A percentile compares a stretch with the other conserved stretches of the same genome.
These are phyloP conservation scores for Saccharomycopsis schoenii DNA, from an alignment of 805 yeast genomes.

Conservation along the genomic window DNA sequence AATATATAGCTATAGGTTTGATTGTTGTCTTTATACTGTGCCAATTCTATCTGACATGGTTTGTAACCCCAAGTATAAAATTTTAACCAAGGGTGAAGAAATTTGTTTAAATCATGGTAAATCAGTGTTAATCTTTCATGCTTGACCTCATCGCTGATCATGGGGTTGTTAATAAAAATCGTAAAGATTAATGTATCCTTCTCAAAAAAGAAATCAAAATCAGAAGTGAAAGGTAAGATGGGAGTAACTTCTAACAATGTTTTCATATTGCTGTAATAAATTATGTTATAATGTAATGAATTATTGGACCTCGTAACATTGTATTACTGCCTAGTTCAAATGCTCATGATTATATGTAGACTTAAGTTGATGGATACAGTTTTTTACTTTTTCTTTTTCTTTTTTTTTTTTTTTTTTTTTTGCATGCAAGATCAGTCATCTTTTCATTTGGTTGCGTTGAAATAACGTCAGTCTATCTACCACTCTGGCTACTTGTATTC, in stretches of 20 bases:
- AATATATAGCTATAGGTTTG: slow-evolving; percentile 20
- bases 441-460: neutral
- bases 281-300: too few relatives aligned
- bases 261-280: slow-evolving; percentile 1
- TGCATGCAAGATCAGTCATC: neutral
- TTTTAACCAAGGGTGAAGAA: slow-evolving; percentile 29
- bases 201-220: slow-evolving; percentile 12
- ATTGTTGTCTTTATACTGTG: slow-evolving; percentile 11
- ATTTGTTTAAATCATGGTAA: slow-evolving; percentile 20
- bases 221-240: slow-evolving; percentile 6
- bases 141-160: slow-evolving; percentile 20
- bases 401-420: slow-evolving; percentile 1
- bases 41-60: slow-evolving; percentile 23
- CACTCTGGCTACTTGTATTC: too few relatives aligned
- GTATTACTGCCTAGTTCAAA: too few relatives aligned
- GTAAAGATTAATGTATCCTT: slow-evolving; percentile 23
- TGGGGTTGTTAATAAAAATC: slow-evolving; percentile 26
- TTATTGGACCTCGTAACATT: too few relatives aligned
- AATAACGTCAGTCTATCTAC: neutral
- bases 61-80: slow-evolving; percentile 35
- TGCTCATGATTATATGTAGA: too few relatives aligned
- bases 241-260: slow-evolving; percentile 4
- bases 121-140: slow-evolving; percentile 16
- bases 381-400: neutral
- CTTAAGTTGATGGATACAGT: neutral